phyloP scores from a whole-genome alignment of 495 filamentous ascomycete species.

The Podospora tetraspora region DNA sequence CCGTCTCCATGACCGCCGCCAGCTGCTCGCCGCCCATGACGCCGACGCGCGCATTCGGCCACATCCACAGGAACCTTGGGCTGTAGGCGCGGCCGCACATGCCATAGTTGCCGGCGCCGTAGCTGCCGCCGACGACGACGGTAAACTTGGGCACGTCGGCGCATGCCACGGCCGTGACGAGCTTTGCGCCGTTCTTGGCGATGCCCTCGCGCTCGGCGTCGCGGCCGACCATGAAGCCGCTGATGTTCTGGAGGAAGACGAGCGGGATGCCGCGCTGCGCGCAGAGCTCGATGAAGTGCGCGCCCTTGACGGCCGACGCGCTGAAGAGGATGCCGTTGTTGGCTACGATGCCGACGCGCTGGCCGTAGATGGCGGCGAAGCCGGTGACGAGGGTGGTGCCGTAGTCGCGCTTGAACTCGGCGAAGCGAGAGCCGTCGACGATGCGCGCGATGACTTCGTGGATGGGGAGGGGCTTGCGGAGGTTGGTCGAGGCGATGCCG shows the following conservation, averaged over 20 bases:
- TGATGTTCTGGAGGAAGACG: constrained; percentile 94
- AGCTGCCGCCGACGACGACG: constrained; percentile 85
- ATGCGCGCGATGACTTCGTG: constrained; percentile 92
- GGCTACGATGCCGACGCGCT: constrained; percentile 87
- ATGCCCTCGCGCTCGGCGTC: constrained; percentile 93
- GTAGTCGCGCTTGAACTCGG: constrained; percentile 93
- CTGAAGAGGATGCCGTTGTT: constrained; percentile 99
- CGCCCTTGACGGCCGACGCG: constrained; percentile 82
- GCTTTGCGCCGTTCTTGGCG: constrained; percentile 95
- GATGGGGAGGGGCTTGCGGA: constrained; percentile 74
- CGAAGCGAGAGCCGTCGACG: constrained; percentile 83
- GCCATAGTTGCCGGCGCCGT: constrained; percentile 67
- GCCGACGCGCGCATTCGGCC: constrained; percentile 91
- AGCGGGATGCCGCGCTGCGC: constrained; percentile 82
- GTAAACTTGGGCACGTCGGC: constrained; percentile 97
- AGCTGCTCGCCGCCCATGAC: constrained; percentile 97
- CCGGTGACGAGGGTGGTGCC: constrained; percentile 88
- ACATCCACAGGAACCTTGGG: constrained; percentile 91
- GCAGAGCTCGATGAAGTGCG: constrained; percentile 98
- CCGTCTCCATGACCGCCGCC: constrained; percentile 87
- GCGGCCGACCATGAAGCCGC: constrained; percentile 93
- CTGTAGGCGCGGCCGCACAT: constrained; percentile 90
- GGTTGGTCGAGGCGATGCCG: constrained; percentile 84
- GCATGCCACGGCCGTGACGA: constrained; percentile 93
- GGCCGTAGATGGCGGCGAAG: constrained; percentile 85